Conservation (phyloP, 2,329 filamentous ascomycete species). For the Colletotrichum sp. region DNA sequence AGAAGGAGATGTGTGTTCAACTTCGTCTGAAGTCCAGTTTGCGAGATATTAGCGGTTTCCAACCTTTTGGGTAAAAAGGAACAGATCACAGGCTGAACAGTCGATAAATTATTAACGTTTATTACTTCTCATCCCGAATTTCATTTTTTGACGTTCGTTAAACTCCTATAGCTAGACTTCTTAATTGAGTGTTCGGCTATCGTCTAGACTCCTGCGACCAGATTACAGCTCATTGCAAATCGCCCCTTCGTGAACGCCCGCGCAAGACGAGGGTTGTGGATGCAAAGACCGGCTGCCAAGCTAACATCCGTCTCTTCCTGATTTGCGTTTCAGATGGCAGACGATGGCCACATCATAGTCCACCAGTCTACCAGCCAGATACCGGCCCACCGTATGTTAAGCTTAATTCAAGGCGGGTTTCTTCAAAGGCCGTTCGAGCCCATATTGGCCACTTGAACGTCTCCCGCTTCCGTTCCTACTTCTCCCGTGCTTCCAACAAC, state of each 20-base stretch:
- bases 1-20: background rate
- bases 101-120: background rate
- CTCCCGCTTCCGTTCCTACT: background rate
- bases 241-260: rapidly evolving
- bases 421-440: background rate
- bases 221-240: no score
- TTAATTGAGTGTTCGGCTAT: background rate
- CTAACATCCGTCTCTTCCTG: background rate
- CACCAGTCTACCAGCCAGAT: background rate
- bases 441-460: background rate
- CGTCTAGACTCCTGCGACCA: background rate
- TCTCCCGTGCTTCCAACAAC: background rate
- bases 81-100: background rate
- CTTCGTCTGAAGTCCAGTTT: background rate
- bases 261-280: background rate
- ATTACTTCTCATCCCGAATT: rapidly evolving
- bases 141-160: background rate
- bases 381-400: no score
- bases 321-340: background rate
- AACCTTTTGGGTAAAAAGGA: background rate
- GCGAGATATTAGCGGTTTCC: background rate
- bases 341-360: background rate
- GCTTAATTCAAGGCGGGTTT: background rate
- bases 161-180: background rate
- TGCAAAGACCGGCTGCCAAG: background rate